Base-by-base conservation (phyloP, 306 rosid species). In the Inga leiocalycina region DNA sequence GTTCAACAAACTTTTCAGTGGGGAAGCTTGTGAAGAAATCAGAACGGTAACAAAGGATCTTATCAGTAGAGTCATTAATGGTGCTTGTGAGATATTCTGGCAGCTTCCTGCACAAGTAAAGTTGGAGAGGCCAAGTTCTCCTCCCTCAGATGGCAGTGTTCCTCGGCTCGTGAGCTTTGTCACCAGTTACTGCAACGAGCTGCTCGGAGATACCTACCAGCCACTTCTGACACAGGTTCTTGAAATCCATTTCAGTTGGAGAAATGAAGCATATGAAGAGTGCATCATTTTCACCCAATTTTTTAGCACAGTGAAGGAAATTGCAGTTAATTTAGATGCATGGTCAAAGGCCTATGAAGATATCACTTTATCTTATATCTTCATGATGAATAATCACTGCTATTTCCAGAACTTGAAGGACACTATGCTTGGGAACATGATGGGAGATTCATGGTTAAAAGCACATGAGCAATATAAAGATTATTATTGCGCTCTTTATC, bases 361-460 rank as follows among this genome's bases (percentile, higher is more conserved):
- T 48, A 76, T 86, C 71, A 91, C 89, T 15, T 81, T 90, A 44
- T 88, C 98, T 62, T 92, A 90, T 87, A 71, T 90, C 61, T 96
- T 94, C 86, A 96, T 96, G 97, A 96, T 96, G 98, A 96, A 94
- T 75, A 92, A 94, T 68, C 98, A 96, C 78, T 94, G 93, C 66
- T 93, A 94, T 85, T 91, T 96, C 78, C 75, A 85, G 85, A 90
- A 86, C 67, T 82, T 92, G 75, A 89, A 73, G 84, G 97, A 91
- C 62, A 89, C 92, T 69, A 76, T 74, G 82, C 89, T 94, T 20
- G 98, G 99, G 19, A 88, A 87, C 30, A 76, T 89, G 88, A 91
- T 94, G 98, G 98, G 99, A 43, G 92, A 92, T 34, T 81, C 92
- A 62, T 94, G 98, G 99, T 80, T 97, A 81, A 77, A 52, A 70